Evolutionary conservation across 371 early-diverging fungal genomes (phyloP).

Genomic region (Vairimorpha ceranae): DNA sequence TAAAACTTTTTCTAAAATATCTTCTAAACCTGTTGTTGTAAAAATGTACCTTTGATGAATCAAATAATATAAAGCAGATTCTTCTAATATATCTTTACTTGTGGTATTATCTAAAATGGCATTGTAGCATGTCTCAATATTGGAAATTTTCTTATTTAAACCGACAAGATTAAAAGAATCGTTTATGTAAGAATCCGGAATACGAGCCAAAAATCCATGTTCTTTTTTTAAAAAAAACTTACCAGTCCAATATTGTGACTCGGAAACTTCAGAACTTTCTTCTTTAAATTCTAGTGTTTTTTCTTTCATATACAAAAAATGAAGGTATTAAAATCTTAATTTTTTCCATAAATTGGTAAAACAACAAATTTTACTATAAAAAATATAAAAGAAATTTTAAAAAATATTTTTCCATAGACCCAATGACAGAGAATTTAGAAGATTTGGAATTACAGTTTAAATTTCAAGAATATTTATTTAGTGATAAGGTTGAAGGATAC

Average conservation of each 20-base stretch:
- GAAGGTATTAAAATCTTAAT: too few relatives aligned
- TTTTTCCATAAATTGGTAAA: too few relatives aligned
- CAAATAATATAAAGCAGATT: constrained; percentile 66
- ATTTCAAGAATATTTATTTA: constrained; percentile 40
- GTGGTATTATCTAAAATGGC: constrained; percentile 66
- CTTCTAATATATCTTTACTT: constrained; percentile 29
- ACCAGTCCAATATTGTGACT: constrained; percentile 47
- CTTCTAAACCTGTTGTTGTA: constrained; percentile 65
- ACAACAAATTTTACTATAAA: too few relatives aligned
- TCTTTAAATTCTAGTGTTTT: neutral
- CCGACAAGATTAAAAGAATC: constrained; percentile 86
- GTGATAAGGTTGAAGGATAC: constrained; percentile 53
- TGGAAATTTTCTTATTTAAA: constrained; percentile 69
- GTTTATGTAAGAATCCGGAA: constrained; percentile 54
- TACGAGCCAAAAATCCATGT: constrained; percentile 39
- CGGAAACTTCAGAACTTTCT: neutral
- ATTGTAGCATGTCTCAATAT: constrained; percentile 72
- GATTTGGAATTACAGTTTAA: constrained; percentile 56
- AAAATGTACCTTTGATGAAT: constrained; percentile 67
- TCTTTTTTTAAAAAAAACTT: constrained; percentile 53
- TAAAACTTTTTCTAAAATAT: constrained; percentile 70
- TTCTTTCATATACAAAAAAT: neutral
- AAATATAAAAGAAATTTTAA: too few relatives aligned
- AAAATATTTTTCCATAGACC: too few relatives aligned
- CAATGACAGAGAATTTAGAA: neutral